Evolutionary conservation across 1,284 basidiomycete genomes (phyloP).

Genomic region (Wallemia ichthyophaga): DNA sequence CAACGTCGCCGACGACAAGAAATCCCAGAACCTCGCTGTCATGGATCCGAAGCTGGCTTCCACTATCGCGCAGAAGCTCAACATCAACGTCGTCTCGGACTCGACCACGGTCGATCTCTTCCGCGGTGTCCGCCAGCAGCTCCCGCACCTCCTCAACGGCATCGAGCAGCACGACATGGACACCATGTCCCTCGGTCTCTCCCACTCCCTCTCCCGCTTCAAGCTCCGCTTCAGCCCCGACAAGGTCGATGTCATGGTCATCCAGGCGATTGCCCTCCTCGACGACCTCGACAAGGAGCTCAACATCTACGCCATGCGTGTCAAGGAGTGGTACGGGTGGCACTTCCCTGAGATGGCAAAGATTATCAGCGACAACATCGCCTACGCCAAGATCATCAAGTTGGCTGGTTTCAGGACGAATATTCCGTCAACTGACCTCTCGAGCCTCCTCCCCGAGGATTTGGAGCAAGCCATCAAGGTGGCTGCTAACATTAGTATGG

Average conservation of each 20-base stretch:
- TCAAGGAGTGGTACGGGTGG: constrained; percentile 99
- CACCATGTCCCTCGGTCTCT: constrained; percentile 90
- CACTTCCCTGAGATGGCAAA: constrained; percentile 99
- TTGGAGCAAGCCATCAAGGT: constrained; percentile 70
- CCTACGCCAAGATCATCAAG: constrained; percentile 74
- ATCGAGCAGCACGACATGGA: constrained; percentile 81
- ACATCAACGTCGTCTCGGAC: constrained; percentile 52
- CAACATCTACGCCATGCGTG: constrained; percentile 96
- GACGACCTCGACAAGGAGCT: constrained; percentile 99
- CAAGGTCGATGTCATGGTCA: constrained; percentile 98
- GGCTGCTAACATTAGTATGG: constrained; percentile 89
- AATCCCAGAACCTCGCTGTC: constrained; percentile 46
- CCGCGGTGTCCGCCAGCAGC: constrained; percentile 76
- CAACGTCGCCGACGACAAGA: constrained; percentile 31
- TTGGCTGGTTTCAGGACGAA: constrained; percentile 87
- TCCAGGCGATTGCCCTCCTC: constrained; percentile 91
- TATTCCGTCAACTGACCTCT: constrained; percentile 53
- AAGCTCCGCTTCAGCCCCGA: constrained; percentile 98
- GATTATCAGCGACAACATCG: constrained; percentile 86
- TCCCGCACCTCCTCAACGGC: constrained; percentile 58
- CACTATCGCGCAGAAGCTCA: constrained; percentile 75
- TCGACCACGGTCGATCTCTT: constrained; percentile 49
- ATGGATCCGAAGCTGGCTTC: constrained; percentile 68
- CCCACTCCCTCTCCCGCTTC: constrained; percentile 87
- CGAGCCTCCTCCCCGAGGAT: constrained; percentile 73